Conservation (phyloP, 768 basidiomycete species). For the Boletellus ananiceps region DNA sequence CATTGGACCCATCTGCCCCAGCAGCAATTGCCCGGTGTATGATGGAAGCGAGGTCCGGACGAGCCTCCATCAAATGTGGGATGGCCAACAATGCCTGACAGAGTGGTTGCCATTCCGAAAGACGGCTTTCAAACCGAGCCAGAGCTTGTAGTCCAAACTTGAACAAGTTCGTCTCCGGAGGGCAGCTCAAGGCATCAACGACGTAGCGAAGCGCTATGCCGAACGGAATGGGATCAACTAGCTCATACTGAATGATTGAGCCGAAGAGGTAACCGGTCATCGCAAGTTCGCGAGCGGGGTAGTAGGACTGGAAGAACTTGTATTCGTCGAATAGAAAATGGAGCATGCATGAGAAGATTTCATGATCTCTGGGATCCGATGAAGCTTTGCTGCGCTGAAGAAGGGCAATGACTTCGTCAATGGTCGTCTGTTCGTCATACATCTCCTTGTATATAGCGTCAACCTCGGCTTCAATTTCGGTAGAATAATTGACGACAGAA, state of each 20-base stretch:
- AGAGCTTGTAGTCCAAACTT: conserved; percentile 93
- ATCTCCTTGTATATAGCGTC: conserved; percentile 96
- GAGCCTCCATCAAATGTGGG: conserved; percentile 78
- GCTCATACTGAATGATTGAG: conserved; percentile 87
- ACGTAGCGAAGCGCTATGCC: conserved; percentile 97
- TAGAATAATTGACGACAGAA: conserved; percentile 78
- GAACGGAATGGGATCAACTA: conserved; percentile 91
- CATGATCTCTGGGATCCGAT: conserved; percentile 79
- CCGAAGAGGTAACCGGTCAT: conserved; percentile 98
- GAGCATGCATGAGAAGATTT: conserved; percentile 99
- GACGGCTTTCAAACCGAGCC: conserved; percentile 76
- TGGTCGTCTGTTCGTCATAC: conserved; percentile 92
- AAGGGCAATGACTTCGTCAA: conserved; percentile 89
- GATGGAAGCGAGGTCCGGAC: conserved; percentile 72
- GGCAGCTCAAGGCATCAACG: conserved; percentile 86
- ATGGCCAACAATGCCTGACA: conserved; percentile 87
- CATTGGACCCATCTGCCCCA: conserved; percentile 40
- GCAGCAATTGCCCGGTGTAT: conserved; percentile 68
- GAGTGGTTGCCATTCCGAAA: conserved; percentile 89
- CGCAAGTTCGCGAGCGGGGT: conserved; percentile 87
- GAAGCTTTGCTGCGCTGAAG: conserved; percentile 85
- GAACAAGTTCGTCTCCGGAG: conserved; percentile 90
- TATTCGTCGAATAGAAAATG: conserved; percentile 99
- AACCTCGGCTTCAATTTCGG: conserved; percentile 89
- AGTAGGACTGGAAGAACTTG: conserved; percentile 97